phyloP scores from a whole-genome alignment of 2,329 filamentous ascomycete species.

The Fusarium longipes region DNA sequence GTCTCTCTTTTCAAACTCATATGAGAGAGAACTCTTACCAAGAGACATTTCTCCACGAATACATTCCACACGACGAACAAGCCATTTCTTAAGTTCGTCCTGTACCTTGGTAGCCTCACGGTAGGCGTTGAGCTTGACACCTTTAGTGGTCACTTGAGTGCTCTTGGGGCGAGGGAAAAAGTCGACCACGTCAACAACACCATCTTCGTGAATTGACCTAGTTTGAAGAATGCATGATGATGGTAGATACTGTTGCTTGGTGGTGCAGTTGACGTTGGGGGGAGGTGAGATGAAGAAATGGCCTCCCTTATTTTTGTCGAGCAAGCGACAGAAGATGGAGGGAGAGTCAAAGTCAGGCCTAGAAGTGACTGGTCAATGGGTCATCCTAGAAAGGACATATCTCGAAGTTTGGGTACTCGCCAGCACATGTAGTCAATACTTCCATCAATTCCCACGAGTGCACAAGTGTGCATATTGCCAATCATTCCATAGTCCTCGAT shows the following conservation, averaged over 20 bases:
- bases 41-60: slow-evolving; percentile 74
- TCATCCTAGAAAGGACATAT: neutral
- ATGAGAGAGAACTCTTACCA: slow-evolving; percentile 50
- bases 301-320: slow-evolving; percentile 80
- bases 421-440: slow-evolving; percentile 84
- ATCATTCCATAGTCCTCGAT: slow-evolving; percentile 85
- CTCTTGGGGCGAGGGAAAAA: slow-evolving; percentile 79
- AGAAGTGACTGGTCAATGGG: neutral
- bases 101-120: slow-evolving; percentile 65
- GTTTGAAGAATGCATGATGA: slow-evolving; percentile 81
- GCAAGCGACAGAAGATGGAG: slow-evolving; percentile 77
- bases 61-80: slow-evolving; percentile 78
- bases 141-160: slow-evolving; percentile 62
- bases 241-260: slow-evolving; percentile 81
- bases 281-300: slow-evolving; percentile 75
- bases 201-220: slow-evolving; percentile 80
- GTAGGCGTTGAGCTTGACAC: slow-evolving; percentile 62
- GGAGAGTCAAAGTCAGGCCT: slow-evolving; percentile 85
- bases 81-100: slow-evolving; percentile 75
- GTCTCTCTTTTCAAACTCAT: neutral
- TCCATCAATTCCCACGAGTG: slow-evolving; percentile 78
- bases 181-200: slow-evolving; percentile 78
- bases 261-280: slow-evolving; percentile 66
- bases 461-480: slow-evolving; percentile 83
- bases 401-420: slow-evolving; percentile 55